Evolutionary conservation across 1,284 basidiomycete species (phyloP), one percentile per base, ranked within the genome.

Genomic region (Trichosporon sp.): DNA sequence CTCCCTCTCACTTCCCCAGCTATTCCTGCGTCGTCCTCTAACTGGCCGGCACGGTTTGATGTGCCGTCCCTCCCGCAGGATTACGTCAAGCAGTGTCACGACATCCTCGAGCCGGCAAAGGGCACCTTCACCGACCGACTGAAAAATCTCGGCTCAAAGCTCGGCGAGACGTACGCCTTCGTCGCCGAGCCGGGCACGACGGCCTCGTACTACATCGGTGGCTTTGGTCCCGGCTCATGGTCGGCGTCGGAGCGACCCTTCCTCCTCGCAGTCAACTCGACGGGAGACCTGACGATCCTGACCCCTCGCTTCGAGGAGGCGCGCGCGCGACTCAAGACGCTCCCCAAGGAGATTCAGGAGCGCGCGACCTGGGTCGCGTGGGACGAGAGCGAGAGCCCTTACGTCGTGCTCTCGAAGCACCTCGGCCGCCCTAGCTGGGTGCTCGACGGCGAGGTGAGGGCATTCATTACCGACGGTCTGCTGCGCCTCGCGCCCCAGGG

Each of bases 221-320:
- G 92, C 66, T 91, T 91, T 19, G 78, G 79, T 2, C 75, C 85
- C 0, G 77, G 68, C 11, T 75, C 87, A 16, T 94, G 93, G 93
- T 77, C 78, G 64, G 86, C 91, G 31, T 91, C 91, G 7, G 93
- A 94, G 82, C 87, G 92, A 1, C 92, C 92, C 0, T 86, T 94
- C 35, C 84, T 95, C 4, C 83, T 94, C 43, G 86, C 91, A 65
- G 78, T 94, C 66, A 86, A 87, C 19, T 21, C 70, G 32, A 2
- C 48, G 2, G 66, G 26, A 1, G 69, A 86, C 35, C 78, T 93
- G 46, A 86, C 87, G 0, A 80, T 94, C 51, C 83, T 95, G 66
- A 91, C 92, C 0, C 92, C 93, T 0, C 85, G 86, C 65, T 95
- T 95, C 73, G 93, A 95, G 81, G 86, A 87, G 11, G 87, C 89